Percentiles rank a stretch among this genome's conserved stretches.
phyloP scores from a whole-genome alignment of 1,284 basidiomycete species.

The Cutaneotrichosporon spelunceum region DNA sequence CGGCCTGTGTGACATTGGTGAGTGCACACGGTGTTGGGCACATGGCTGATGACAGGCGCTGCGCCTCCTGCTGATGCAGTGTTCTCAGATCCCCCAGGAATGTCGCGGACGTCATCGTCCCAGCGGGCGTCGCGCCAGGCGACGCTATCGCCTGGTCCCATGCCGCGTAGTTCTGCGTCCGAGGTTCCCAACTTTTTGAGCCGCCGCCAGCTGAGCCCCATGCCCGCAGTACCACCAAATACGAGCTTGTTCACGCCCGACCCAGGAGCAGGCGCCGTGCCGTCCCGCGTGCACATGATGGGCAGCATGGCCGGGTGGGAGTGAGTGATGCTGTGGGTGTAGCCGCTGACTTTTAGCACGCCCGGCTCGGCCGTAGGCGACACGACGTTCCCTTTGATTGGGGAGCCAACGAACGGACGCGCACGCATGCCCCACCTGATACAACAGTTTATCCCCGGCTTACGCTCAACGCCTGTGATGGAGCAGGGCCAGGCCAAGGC shows the following conservation, averaged over 20 bases:
- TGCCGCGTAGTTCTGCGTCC: conserved; percentile 46
- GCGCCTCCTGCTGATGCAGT: conserved; percentile 31
- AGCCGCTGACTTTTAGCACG: conserved; percentile 27
- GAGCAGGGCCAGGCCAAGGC: conserved; percentile 24
- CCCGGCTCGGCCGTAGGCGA: conserved; percentile 34
- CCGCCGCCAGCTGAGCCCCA: conserved; percentile 50
- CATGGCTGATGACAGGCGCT: conserved; percentile 25
- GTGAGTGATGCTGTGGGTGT: conserved; percentile 25
- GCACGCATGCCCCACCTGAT: conserved; percentile 41
- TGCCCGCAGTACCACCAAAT: conserved; percentile 42
- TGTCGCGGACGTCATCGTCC: conserved; percentile 29
- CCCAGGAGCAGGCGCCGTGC: conserved; percentile 21
- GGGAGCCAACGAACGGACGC: conserved; percentile 22
- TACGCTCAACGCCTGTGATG: conserved; percentile 31
- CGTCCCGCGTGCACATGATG: conserved; percentile 33
- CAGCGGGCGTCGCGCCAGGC: conserved; percentile 55
- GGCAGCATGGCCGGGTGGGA: conserved; percentile 36
- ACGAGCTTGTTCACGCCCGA: conserved; percentile 74
- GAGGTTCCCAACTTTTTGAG: conserved; percentile 56
- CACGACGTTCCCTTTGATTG: conserved; percentile 39
- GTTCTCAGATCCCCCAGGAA: conserved; percentile 35
- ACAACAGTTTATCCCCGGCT: conserved; percentile 27
- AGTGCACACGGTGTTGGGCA: conserved; percentile 30
- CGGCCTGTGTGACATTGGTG: conserved; percentile 78
- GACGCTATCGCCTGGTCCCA: conserved; percentile 52